phyloP scores from a whole-genome alignment of 331 rosid species.

The Saraca asoca region DNA sequence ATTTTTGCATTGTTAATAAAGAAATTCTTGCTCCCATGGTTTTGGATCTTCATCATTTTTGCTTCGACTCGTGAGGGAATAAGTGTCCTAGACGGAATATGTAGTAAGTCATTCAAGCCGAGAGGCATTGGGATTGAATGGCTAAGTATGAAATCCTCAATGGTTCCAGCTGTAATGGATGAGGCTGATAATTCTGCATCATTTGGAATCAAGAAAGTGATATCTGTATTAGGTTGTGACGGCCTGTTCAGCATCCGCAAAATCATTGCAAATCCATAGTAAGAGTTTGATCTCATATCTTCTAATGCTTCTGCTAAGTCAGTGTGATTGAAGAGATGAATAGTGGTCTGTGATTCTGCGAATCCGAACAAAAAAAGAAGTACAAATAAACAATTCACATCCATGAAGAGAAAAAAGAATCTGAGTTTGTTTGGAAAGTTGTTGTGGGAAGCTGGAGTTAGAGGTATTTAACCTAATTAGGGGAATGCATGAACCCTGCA shows the following conservation, averaged over 20 bases:
- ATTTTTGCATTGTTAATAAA: slow-evolving; percentile 38
- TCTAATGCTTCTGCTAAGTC: slow-evolving; percentile 23
- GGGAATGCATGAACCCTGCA: no score
- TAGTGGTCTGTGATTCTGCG: slow-evolving; percentile 35
- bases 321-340: slow-evolving; percentile 7
- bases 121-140: slow-evolving; percentile 53
- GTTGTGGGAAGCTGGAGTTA: no score
- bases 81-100: slow-evolving; percentile 60
- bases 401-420: slow-evolving; percentile 31
- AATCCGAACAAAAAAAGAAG: slow-evolving; percentile 30
- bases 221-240: slow-evolving; percentile 35
- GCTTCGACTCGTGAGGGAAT: slow-evolving; percentile 28
- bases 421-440: no score
- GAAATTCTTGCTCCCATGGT: slow-evolving; percentile 33
- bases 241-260: slow-evolving; percentile 57
- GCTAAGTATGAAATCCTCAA: slow-evolving; percentile 43
- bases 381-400: slow-evolving; percentile 19
- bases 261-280: slow-evolving; percentile 57
- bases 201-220: slow-evolving; percentile 56
- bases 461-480: no score
- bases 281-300: slow-evolving; percentile 57
- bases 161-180: slow-evolving; percentile 35
- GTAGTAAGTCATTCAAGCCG: slow-evolving; percentile 43
- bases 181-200: slow-evolving; percentile 48
- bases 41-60: slow-evolving; percentile 38